phyloP scores from a whole-genome alignment of 2,329 filamentous ascomycete genomes.

The Trichoderma oligosporum region DNA sequence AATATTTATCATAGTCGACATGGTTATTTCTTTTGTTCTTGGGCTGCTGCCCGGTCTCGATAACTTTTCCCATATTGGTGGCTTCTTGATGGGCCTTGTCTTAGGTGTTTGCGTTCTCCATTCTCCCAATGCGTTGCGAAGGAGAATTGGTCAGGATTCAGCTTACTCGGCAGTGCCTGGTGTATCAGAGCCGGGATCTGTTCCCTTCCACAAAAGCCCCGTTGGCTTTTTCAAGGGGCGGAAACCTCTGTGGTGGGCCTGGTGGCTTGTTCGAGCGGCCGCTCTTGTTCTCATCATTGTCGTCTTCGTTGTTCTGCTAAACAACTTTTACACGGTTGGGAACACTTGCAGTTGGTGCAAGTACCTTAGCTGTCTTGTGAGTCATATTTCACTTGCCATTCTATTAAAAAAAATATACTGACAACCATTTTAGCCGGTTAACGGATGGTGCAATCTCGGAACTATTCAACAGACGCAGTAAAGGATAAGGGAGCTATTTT shows the following conservation, averaged over 20 bases:
- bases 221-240: slow-evolving; percentile 85
- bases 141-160: slow-evolving; percentile 66
- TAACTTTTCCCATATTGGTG: slow-evolving; percentile 96
- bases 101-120: slow-evolving; percentile 84
- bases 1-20: slow-evolving; percentile 80
- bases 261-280: slow-evolving; percentile 84
- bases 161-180: slow-evolving; percentile 67
- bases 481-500: not conserved
- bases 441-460: slow-evolving; percentile 61
- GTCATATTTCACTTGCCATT: slow-evolving; percentile 37
- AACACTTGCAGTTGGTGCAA: slow-evolving; percentile 88
- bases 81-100: slow-evolving; percentile 86
- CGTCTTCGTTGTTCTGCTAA: slow-evolving; percentile 78
- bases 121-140: slow-evolving; percentile 75
- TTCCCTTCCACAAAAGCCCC: slow-evolving; percentile 58
- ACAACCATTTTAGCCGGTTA: slow-evolving; percentile 52
- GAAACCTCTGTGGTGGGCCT: slow-evolving; percentile 93
- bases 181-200: slow-evolving; percentile 45
- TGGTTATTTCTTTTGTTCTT: slow-evolving; percentile 85
- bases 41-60: slow-evolving; percentile 89
- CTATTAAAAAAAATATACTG: slow-evolving; percentile 21
- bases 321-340: slow-evolving; percentile 83
- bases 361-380: slow-evolving; percentile 86
- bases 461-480: slow-evolving; percentile 29
- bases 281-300: slow-evolving; percentile 77